phyloP scores from a whole-genome alignment of 2,329 filamentous ascomycete species.

The Curvularia eragrostidis region DNA sequence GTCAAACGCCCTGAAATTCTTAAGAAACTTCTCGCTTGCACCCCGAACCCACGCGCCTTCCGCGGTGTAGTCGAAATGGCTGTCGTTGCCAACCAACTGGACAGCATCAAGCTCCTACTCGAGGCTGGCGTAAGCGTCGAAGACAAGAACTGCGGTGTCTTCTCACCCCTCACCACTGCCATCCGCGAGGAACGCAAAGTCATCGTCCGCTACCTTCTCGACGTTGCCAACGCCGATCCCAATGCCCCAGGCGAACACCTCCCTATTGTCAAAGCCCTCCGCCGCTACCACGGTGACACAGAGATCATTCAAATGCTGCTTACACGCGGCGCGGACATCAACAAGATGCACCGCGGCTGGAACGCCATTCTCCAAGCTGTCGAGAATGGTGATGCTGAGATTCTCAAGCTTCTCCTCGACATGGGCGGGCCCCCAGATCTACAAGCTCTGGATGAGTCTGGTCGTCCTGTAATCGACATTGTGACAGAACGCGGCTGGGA shows the following conservation, averaged over 20 bases:
- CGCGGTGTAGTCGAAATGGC: constrained; percentile 73
- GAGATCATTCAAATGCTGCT: constrained; percentile 69
- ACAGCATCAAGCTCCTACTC: constrained; percentile 70
- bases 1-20: constrained; percentile 67
- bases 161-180: constrained; percentile 71
- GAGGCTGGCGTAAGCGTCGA: constrained; percentile 71
- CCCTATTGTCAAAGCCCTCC: constrained; percentile 72
- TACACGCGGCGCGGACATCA: constrained; percentile 69
- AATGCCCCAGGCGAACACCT: constrained; percentile 74
- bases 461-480: constrained; percentile 42
- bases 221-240: constrained; percentile 67
- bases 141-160: constrained; percentile 75
- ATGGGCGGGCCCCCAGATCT: constrained; percentile 44
- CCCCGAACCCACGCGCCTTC: constrained; percentile 66
- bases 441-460: constrained; percentile 39
- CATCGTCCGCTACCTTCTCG: constrained; percentile 67
- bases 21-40: constrained; percentile 61
- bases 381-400: constrained; percentile 45
- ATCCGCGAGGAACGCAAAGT: constrained; percentile 68
- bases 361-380: constrained; percentile 46
- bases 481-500: constrained; percentile 48
- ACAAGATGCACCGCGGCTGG: constrained; percentile 57
- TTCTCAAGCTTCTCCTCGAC: constrained; percentile 44
- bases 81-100: constrained; percentile 70
- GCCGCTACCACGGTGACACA: constrained; percentile 65